Evolutionary conservation across 495 filamentous ascomycete species (phyloP), one percentile per base, ranked within the genome.

Genomic region (Trichoderma asperelloides): DNA sequence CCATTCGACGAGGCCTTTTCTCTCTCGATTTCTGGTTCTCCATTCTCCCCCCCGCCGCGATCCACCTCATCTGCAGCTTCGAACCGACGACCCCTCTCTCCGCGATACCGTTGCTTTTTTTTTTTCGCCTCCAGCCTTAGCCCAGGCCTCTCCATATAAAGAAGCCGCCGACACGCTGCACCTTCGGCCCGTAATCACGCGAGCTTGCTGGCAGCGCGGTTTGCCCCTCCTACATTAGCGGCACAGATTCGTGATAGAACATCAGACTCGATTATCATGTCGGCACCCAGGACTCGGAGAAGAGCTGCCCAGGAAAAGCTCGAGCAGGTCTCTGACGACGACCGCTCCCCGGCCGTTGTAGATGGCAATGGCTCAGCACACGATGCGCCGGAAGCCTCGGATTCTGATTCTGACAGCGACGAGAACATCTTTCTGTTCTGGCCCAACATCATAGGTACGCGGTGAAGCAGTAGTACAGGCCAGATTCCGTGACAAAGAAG

Each of bases 371-470:
- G 71, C 66, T 70, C 73, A 30, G 69, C 68, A 33, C 68, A 72
- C 39, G 57, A 57, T 37, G 73, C 66, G 18, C 60, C 71, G 21
- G 67, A 67, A 62, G 66, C 69, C 41, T 64, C 71, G 65, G 71
- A 72, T 45, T 69, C 68, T 65, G 62, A 72, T 45, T 69, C 68
- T 65, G 62, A 51, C 47, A 70, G 78, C 9, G 75, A 82, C 43
- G 94, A 97, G 81, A 97, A 97, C 77, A 90, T 98, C 68, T 98
- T 96, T 72, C 77, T 96, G 21, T 97, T 97, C 79, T 88, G 86
- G 70, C 94, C 94, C 7, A 98, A 98, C 71, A 78, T 97, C 30
- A 97, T 98, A 71, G 94, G 93, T 96, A 83, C 66, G 84, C 71
- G 47, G 64, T 62, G 63, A 49, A 39, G 25, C 63, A 27, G 3